Evolutionary conservation across 257 asterid genomes (phyloP).

Genomic region (Primulina huaijiensis): DNA sequence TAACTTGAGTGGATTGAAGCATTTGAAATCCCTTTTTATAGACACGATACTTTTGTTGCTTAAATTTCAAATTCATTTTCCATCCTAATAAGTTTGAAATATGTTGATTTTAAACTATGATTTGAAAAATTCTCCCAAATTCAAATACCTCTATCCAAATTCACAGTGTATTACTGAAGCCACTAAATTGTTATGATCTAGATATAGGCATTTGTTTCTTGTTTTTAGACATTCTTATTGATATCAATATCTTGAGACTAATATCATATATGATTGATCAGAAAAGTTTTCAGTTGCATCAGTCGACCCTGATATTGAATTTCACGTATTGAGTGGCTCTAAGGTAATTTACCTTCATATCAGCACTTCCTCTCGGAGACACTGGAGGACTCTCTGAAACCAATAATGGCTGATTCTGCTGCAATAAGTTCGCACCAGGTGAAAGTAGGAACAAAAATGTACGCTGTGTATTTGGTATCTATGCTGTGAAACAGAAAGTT

Average conservation of each 20-base stretch:
- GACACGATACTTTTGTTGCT: too few relatives aligned
- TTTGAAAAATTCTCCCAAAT: too few relatives aligned
- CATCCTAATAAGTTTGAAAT: too few relatives aligned
- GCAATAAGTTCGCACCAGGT: slow-evolving; percentile 17
- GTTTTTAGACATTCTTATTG: not conserved
- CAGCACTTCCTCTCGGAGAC: slow-evolving; percentile 67
- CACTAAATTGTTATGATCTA: too few relatives aligned
- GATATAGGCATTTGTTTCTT: not conserved
- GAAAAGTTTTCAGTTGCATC: not conserved
- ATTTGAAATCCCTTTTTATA: too few relatives aligned
- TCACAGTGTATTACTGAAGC: too few relatives aligned
- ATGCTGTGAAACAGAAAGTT: not conserved
- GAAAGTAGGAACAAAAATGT: slow-evolving; percentile 15
- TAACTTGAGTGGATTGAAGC: too few relatives aligned
- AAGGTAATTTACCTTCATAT: slow-evolving; percentile 46
- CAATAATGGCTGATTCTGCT: slow-evolving; percentile 40
- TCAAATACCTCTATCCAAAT: too few relatives aligned
- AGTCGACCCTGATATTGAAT: not conserved
- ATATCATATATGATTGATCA: too few relatives aligned
- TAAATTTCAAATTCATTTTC: too few relatives aligned
- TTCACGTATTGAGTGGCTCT: not conserved
- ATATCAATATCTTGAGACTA: not conserved
- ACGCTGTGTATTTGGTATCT: not conserved
- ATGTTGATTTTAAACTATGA: too few relatives aligned
- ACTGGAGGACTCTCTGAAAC: slow-evolving; percentile 55